Evolutionary conservation across 1,284 basidiomycete genomes (phyloP), one percentile per base, ranked within the genome.

Genomic region (Inonotus obliquus): DNA sequence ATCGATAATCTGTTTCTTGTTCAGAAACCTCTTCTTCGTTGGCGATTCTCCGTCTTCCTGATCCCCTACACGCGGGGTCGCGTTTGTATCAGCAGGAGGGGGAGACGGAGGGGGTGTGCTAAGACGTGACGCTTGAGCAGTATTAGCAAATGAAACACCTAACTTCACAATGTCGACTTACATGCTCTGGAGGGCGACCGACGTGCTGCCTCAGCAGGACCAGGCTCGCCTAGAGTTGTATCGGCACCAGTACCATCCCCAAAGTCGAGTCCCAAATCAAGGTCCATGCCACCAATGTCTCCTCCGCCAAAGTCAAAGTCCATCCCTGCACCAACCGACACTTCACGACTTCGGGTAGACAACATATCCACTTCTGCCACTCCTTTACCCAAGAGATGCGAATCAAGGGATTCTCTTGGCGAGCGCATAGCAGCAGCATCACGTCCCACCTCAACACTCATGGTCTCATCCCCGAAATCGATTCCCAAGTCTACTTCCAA

Each of bases 401-500:
- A 85, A 61, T 78, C 84, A 39, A 91, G 72, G 17, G 86, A 88
- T 64, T 83, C 81, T 62, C 78, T 74, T n/a, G 72, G 65, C 41
- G 68, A 74, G 25, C 81, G 75, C 37, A 75, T 76, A 6, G 72
- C 71, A 29, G 77, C 77, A 10, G 86, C 88, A 67, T 92, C 88
- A 75, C 90, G 88, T 66, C 87, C 89, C 37, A 88, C 79, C 66
- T 88, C 91, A 47, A 92, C 76, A 66, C 87, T 89, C 66, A 79
- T 74, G 45, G 74, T 85, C 59, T 87, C 85, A 63, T 86, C 86
- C 41, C 82, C 89, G 69, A 87, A 90, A 67, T 87, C 82, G 53
- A 92, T 78, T 59, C 86, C 89, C 23, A 92, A 75, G 68, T 91
- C 88, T 56, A 91, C 68, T 57, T 86, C 79, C 69, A 87, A 94